Conservation (phyloP, 345 rosid species). For the Mercurialis annua region DNA sequence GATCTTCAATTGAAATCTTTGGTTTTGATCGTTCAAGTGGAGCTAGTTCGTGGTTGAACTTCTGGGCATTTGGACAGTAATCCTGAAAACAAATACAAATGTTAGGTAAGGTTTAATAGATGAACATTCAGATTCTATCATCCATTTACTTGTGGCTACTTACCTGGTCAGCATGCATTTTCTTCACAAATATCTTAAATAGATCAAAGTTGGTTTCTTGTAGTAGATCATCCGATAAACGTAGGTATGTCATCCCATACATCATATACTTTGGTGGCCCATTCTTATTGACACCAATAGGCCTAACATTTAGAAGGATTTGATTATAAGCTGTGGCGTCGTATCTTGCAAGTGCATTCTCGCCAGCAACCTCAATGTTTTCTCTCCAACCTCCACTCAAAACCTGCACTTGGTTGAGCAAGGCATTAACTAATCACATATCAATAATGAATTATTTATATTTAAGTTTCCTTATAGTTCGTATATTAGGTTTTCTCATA, state of each 20-base stretch:
- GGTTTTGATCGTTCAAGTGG: slow-evolving; percentile 49
- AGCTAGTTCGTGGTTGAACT: slow-evolving; percentile 48
- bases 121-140: neutral
- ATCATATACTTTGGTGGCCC: slow-evolving; percentile 53
- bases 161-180: slow-evolving; percentile 87
- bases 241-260: slow-evolving; percentile 71
- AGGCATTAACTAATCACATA: slow-evolving; percentile 6
- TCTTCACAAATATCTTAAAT: slow-evolving; percentile 71
- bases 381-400: slow-evolving; percentile 76
- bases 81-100: slow-evolving; percentile 28
- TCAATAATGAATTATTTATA: neutral
- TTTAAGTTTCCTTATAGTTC: neutral
- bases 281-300: slow-evolving; percentile 57
- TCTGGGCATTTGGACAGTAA: slow-evolving; percentile 45
- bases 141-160: neutral
- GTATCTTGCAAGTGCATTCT: slow-evolving; percentile 72
- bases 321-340: slow-evolving; percentile 68
- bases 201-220: slow-evolving; percentile 44
- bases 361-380: slow-evolving; percentile 74
- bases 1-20: slow-evolving; percentile 41
- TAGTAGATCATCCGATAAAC: slow-evolving; percentile 50
- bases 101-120: neutral
- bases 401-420: slow-evolving; percentile 45
- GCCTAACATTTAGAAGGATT: slow-evolving; percentile 72
- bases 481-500: neutral